These are phyloP conservation scores for Trichosporon ovoides DNA, from an alignment of 1,284 basidiomycete species.

Conservation along the genomic window DNA sequence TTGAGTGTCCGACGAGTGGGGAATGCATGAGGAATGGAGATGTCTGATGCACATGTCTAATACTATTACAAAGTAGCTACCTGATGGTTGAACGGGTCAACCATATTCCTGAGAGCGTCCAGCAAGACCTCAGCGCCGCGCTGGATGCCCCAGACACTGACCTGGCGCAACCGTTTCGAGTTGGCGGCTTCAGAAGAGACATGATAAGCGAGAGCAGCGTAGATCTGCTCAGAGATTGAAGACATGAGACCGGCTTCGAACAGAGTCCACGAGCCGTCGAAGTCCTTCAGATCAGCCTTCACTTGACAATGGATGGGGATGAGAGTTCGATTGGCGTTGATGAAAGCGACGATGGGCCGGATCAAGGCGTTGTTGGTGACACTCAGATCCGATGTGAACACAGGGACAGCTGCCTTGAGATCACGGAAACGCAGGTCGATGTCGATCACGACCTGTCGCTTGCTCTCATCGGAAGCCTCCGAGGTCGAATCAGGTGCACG, in stretches of 20 bases:
- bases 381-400: slow-evolving; percentile 79
- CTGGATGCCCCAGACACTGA: slow-evolving; percentile 75
- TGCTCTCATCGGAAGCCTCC: slow-evolving; percentile 5
- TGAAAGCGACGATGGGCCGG: slow-evolving; percentile 95
- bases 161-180: slow-evolving; percentile 76
- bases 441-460: slow-evolving; percentile 64
- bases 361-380: slow-evolving; percentile 94
- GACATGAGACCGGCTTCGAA: slow-evolving; percentile 46
- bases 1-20: too few species aligned
- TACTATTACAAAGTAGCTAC: slow-evolving; percentile 7
- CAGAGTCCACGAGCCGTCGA: slow-evolving; percentile 79
- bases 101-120: slow-evolving; percentile 57
- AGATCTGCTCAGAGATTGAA: slow-evolving; percentile 54
- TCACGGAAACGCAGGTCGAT: slow-evolving; percentile 94
- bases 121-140: slow-evolving; percentile 64
- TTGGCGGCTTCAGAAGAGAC: slow-evolving; percentile 75
- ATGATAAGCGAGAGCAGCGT: slow-evolving; percentile 86
- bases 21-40: neutral
- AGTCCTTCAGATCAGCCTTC: slow-evolving; percentile 69
- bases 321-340: slow-evolving; percentile 89
- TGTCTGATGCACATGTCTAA: neutral
- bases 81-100: slow-evolving; percentile 47
- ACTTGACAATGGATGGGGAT: slow-evolving; percentile 86
- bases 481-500: slow-evolving; percentile 58
- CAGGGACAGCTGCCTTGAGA: slow-evolving; percentile 89